Evolutionary conservation across 148 eudicot species (phyloP), one percentile per base, ranked within the genome.

Genomic region (Salicornia ramosissima): DNA sequence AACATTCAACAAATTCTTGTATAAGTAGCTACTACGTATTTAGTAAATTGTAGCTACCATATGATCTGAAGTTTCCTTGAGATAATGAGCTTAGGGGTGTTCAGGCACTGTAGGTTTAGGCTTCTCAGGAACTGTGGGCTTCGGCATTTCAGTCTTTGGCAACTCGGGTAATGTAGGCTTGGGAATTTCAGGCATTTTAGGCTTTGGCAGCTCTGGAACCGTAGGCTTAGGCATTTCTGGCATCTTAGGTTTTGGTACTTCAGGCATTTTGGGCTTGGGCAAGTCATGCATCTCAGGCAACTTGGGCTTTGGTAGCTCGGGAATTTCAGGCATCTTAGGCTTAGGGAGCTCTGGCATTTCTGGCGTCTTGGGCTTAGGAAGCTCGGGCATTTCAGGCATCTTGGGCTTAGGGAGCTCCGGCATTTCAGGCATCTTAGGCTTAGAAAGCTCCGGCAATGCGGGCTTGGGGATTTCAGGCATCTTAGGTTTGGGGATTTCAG

Each of bases 361-460:
- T n/a, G n/a, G n/a, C n/a, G n/a, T n/a, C n/a, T n/a, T n/a, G n/a
- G 63, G 74, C 42, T 56, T 70, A 5, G 77, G 77, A 0, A 66
- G 24, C 22, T 74, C 71, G 0, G 75, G 75, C 0, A 70, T 16
- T 39, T 64, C 53, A 19, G 64, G 74, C 0, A 70, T 8, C 0
- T 29, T 24, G 6, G 42, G 31, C 50, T 74, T 74, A 0, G 75
- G 75, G 3, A n/a, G n/a, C n/a, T n/a, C n/a, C n/a, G n/a, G n/a
- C n/a, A 71, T 0, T 26, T 71, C 71, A 26, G 68, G 73, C n/a
- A n/a, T n/a, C n/a, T n/a, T n/a, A n/a, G 63, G 74, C 42, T 56
- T 70, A 5, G 77, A 71, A 0, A 66, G 24, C 22, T 74, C 71
- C 1, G 67, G 77, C 0, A 74, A 8, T 1, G 29, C 47, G 24